Conservation (phyloP, 208 protist species). For the Leishmania aethiopica region DNA sequence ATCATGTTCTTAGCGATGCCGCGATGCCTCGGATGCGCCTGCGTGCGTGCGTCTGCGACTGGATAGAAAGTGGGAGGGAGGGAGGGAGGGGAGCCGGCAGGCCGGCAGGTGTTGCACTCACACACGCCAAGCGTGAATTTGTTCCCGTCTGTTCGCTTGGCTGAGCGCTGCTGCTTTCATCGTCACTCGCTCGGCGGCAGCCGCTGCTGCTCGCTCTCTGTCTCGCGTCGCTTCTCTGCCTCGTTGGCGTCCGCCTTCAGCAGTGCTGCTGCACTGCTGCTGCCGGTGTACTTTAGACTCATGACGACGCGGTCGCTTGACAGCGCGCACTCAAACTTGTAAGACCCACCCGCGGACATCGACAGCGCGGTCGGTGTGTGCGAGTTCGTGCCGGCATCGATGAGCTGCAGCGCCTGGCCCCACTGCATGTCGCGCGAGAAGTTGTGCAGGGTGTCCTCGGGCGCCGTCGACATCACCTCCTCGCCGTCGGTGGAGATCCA, state of each 20-base stretch:
- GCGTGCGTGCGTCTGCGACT: not conserved
- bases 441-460: slow-evolving; percentile 85
- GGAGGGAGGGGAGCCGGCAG: not conserved
- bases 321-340: slow-evolving; percentile 66
- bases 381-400: slow-evolving; percentile 61
- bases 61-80: not conserved
- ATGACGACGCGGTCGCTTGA: slow-evolving; percentile 71
- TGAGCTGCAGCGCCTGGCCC: slow-evolving; percentile 92
- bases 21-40: not conserved
- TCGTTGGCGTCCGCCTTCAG: slow-evolving; percentile 25
- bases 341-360: slow-evolving; percentile 45
- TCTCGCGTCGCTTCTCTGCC: slow-evolving; percentile 13
- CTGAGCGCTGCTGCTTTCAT: not conserved
- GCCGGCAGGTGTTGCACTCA: not conserved
- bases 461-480: slow-evolving; percentile 83
- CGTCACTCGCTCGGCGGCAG: not conserved
- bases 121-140: not conserved
- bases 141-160: not conserved
- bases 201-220: not conserved
- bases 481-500: slow-evolving; percentile 66
- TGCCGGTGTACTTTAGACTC: slow-evolving; percentile 47
- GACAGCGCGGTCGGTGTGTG: slow-evolving; percentile 50
- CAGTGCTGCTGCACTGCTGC: not conserved
- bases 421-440: slow-evolving; percentile 95
- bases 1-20: not conserved